Conservation (phyloP, 75 land plant genomes). For the Chamaecyparis obtusa region DNA sequence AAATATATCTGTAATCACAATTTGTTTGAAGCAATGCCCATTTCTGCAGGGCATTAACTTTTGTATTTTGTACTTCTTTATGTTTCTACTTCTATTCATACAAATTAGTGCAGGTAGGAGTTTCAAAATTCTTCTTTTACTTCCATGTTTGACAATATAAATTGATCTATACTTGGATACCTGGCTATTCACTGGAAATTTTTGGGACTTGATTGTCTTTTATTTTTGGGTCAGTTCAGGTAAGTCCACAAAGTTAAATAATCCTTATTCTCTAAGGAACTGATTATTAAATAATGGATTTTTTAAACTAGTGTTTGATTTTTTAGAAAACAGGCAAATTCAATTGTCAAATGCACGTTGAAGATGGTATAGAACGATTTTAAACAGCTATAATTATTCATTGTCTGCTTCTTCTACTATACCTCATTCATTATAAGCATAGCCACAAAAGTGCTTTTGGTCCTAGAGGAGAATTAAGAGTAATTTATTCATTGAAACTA, state of each 20-base stretch:
- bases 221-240: neutral
- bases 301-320: neutral
- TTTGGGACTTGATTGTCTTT: neutral
- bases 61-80: neutral
- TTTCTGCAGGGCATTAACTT: neutral
- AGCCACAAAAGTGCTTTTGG: neutral
- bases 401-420: neutral
- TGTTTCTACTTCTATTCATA: too few relatives aligned
- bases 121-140: neutral
- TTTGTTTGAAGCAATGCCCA: neutral
- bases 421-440: neutral
- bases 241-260: neutral
- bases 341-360: neutral
- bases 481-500: neutral
- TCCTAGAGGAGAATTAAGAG: neutral
- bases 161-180: neutral
- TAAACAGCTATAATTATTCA: neutral
- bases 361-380: neutral
- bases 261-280: neutral
- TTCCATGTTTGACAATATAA: neutral
- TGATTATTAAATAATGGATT: neutral
- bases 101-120: neutral
- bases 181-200: neutral
- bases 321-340: neutral
- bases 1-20: neutral